Conservation (phyloP, 352 stramenopile genomes). For the Achlya hypogyna region DNA sequence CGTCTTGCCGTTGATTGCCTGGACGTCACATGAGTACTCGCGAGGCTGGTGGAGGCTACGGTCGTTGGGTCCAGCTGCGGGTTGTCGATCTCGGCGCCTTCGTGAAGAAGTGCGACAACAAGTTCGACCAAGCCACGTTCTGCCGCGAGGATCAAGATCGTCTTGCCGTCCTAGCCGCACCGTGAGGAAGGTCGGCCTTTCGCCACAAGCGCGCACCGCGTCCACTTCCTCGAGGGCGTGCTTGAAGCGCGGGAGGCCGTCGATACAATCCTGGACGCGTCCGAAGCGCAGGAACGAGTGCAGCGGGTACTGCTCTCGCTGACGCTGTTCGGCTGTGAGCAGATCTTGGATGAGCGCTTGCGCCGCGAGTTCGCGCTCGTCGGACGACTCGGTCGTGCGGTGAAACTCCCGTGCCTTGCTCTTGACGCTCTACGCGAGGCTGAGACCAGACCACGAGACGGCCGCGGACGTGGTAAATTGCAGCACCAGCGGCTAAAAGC, state of each 20-base stretch:
- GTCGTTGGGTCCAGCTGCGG: not conserved
- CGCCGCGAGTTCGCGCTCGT: not conserved
- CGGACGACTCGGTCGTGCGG: not conserved
- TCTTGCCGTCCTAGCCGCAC: conserved; percentile 7
- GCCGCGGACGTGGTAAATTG: not conserved
- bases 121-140: conserved; percentile 13
- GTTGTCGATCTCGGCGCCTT: conserved; percentile 13
- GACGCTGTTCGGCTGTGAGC: not conserved
- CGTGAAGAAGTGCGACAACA: not conserved
- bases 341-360: conserved; percentile 6
- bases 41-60: not conserved
- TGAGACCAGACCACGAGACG: not conserved
- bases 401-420: conserved; percentile 3
- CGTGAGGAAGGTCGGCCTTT: not conserved
- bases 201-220: not conserved
- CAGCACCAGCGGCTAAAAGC: conserved; percentile 4
- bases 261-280: not conserved
- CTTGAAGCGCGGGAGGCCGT: not conserved
- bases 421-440: not conserved
- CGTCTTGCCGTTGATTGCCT: conserved; percentile 12
- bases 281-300: conserved; percentile 5
- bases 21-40: not conserved
- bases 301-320: conserved; percentile 7
- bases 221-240: not conserved
- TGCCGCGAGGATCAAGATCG: conserved; percentile 9